These are phyloP conservation scores for Saitozyma sp. DNA, from an alignment of 768 basidiomycete genomes.

Conservation along the genomic window DNA sequence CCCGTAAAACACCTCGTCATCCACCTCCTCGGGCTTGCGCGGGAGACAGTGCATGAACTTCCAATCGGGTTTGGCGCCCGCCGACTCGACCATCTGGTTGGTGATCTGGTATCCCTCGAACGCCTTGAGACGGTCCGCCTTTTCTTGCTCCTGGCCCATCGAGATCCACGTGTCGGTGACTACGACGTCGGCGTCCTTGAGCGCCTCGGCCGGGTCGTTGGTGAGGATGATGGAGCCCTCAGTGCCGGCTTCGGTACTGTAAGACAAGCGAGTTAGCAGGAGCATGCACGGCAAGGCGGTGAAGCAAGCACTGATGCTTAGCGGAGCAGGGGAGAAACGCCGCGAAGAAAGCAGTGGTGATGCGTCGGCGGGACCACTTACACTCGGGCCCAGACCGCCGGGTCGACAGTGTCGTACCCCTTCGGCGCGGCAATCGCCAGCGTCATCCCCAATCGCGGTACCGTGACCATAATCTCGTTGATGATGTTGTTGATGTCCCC, in stretches of 20 bases:
- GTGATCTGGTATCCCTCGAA: constrained; percentile 95
- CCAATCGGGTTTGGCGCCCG: constrained; percentile 83
- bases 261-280: background rate
- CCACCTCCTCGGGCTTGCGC: constrained; percentile 86
- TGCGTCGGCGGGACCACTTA: constrained; percentile 48
- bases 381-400: constrained; percentile 77
- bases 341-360: background rate
- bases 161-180: constrained; percentile 99
- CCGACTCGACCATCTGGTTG: constrained; percentile 74
- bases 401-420: constrained; percentile 55
- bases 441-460: constrained; percentile 84
- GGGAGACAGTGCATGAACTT: constrained; percentile 96
- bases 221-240: constrained; percentile 46
- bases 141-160: constrained; percentile 97
- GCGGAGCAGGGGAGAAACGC: background rate
- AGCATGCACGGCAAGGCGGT: background rate
- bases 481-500: constrained; percentile 94
- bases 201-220: constrained; percentile 72
- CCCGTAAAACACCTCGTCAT: constrained; percentile 97
- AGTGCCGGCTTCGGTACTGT: constrained; percentile 41
- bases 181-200: constrained; percentile 86
- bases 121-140: constrained; percentile 76
- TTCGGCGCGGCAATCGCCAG: constrained; percentile 79
- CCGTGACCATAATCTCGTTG: constrained; percentile 95
- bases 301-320: background rate